Evolutionary conservation across 202 grass and related monocot species (phyloP).

Genomic region (Brachypodium distachyon): DNA sequence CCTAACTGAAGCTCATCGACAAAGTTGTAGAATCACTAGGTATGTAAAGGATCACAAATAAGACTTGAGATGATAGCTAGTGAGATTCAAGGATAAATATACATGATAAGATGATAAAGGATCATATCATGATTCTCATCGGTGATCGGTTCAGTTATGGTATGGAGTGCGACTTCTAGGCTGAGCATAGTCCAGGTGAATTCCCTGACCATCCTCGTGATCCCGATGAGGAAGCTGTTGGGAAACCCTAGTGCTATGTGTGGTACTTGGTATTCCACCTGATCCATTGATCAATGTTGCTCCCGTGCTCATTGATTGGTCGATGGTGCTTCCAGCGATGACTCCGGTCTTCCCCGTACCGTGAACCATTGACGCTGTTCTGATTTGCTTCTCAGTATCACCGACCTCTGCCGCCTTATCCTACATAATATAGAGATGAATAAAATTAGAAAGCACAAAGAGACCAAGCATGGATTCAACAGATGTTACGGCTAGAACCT

Average conservation of each 20-base stretch:
- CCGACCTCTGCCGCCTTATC: neutral
- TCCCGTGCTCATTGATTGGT: neutral
- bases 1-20: neutral
- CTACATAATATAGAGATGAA: conserved; percentile 11
- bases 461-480: neutral
- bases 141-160: conserved; percentile 45
- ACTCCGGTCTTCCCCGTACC: neutral
- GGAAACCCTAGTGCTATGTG: conserved; percentile 22
- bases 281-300: neutral
- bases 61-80: neutral
- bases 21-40: neutral
- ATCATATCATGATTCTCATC: conserved; percentile 4
- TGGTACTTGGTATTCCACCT: conserved; percentile 37
- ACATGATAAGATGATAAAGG: conserved; percentile 1
- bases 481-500: neutral
- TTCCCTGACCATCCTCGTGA: conserved; percentile 28
- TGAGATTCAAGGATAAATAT: neutral
- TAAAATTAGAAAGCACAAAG: neutral
- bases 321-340: neutral
- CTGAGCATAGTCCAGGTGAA: conserved; percentile 71
- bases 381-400: neutral
- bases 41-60: neutral
- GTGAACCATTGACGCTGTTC: neutral
- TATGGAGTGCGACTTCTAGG: conserved; percentile 67
- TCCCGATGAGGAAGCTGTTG: conserved; percentile 7